Conservation (phyloP, 2,329 filamentous ascomycete genomes). For the Phaeosphaeriaceae sp. region DNA sequence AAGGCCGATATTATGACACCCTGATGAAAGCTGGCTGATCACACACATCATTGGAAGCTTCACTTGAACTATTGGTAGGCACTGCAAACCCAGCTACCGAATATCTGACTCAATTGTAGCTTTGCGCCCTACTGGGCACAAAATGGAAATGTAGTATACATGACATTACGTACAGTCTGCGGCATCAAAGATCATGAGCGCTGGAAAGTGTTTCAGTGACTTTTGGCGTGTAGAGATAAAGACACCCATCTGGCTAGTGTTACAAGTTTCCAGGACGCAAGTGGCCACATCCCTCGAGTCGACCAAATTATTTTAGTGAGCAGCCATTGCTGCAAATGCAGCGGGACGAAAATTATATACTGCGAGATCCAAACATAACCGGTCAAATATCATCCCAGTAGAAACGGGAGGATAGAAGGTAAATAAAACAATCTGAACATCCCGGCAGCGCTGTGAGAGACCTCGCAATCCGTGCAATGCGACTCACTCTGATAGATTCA, state of each 20-base stretch:
- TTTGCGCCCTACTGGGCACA: no score
- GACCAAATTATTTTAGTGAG: not conserved
- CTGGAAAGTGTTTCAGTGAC: not conserved
- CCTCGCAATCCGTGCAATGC: no score
- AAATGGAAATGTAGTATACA: no score
- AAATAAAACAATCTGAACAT: conserved; percentile 1
- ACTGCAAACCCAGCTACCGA: no score
- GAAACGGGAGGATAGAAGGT: conserved; percentile 1
- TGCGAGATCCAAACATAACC: conserved; percentile 1
- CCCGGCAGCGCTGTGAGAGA: no score
- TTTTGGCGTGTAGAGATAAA: conserved; percentile 4
- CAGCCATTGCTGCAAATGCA: not conserved
- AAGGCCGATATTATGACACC: no score
- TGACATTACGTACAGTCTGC: no score
- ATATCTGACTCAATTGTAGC: no score
- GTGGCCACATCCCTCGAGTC: not conserved
- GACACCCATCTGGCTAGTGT: conserved; percentile 2
- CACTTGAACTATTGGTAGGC: no score
- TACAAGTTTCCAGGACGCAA: not conserved
- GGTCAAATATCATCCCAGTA: not conserved
- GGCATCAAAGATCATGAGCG: not conserved
- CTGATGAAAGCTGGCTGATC: no score
- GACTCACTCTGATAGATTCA: no score
- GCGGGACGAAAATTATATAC: conserved; percentile 1
- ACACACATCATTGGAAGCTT: no score